phyloP scores from a whole-genome alignment of 495 filamentous ascomycete genomes.

The Cudoniella acicularis region DNA sequence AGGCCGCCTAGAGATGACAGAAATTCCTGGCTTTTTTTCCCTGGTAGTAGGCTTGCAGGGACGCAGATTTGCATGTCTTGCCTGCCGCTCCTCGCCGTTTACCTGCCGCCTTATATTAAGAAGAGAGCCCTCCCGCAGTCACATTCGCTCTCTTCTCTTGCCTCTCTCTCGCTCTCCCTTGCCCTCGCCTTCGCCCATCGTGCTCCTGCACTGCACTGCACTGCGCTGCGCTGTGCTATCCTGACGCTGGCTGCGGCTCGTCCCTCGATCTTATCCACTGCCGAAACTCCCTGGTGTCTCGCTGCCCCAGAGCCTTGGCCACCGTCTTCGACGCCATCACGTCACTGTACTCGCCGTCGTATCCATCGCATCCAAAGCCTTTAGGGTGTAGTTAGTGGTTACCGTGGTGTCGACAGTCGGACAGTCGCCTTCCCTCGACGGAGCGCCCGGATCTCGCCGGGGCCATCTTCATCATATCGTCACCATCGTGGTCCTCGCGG shows the following conservation, averaged over 20 bases:
- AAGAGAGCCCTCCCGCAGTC: background rate
- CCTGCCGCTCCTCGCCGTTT: slow-evolving; percentile 10
- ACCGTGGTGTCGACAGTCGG: too few species aligned
- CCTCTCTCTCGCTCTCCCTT: background rate
- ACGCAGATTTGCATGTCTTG: background rate
- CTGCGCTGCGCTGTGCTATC: background rate
- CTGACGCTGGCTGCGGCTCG: background rate
- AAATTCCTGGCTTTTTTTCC: too few species aligned
- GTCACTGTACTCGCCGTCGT: background rate
- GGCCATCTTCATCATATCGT: too few species aligned
- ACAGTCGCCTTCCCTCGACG: too few species aligned
- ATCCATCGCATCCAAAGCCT: too few species aligned
- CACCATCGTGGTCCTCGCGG: background rate
- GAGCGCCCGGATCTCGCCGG: background rate
- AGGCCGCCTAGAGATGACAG: background rate
- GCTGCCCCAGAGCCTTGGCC: too few species aligned
- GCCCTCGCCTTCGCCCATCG: background rate
- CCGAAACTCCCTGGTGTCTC: background rate
- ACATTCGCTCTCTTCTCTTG: background rate
- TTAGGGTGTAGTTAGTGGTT: too few species aligned
- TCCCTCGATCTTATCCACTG: background rate
- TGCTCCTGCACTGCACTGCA: slow-evolving; percentile 10
- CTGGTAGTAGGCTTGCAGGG: background rate
- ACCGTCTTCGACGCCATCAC: too few species aligned
- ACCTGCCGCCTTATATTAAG: slow-evolving; percentile 12